phyloP scores from a whole-genome alignment of 331 rosid genomes.

The Pyracantha coccinea region DNA sequence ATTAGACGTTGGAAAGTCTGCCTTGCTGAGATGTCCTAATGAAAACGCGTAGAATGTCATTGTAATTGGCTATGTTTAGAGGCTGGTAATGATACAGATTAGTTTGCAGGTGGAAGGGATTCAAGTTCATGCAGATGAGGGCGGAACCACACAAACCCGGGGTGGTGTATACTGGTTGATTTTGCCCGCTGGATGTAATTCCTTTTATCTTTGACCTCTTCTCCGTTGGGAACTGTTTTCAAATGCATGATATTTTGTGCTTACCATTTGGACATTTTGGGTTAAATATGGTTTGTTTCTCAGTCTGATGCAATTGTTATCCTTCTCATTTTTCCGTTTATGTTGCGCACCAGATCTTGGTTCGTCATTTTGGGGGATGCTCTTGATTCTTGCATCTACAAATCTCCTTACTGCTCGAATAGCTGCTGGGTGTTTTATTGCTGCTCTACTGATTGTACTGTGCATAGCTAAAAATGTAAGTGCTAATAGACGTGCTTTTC shows the following conservation, averaged over 20 bases:
- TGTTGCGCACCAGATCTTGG: conserved; percentile 57
- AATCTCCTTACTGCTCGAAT: conserved; percentile 66
- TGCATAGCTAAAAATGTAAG: conserved; percentile 89
- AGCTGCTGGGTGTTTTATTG: conserved; percentile 81
- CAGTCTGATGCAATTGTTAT: not conserved
- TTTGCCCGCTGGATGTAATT: conserved; percentile 98
- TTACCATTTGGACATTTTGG: no score
- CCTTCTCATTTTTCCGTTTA: not conserved
- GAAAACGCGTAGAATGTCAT: not conserved
- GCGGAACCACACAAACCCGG: conserved; percentile 80
- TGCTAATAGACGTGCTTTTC: not conserved
- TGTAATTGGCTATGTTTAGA: no score
- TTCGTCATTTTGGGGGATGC: conserved; percentile 95
- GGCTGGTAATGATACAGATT: conserved; percentile 1
- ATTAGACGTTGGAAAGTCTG: no score
- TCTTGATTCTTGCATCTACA: conserved; percentile 79
- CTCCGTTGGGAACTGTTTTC: not conserved
- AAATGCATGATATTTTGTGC: not conserved
- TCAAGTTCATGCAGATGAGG: conserved; percentile 87
- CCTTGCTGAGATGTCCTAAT: not conserved
- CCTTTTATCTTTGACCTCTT: conserved; percentile 11
- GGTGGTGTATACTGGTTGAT: conserved; percentile 89
- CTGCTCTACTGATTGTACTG: conserved; percentile 71
- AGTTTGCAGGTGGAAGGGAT: conserved; percentile 84
- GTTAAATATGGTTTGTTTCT: no score